A percentile compares a stretch with the other conserved stretches of the same genome.
Evolutionary conservation across 106 monocot genomes (phyloP).

Genomic region (Alisma plantagoaquatica): DNA sequence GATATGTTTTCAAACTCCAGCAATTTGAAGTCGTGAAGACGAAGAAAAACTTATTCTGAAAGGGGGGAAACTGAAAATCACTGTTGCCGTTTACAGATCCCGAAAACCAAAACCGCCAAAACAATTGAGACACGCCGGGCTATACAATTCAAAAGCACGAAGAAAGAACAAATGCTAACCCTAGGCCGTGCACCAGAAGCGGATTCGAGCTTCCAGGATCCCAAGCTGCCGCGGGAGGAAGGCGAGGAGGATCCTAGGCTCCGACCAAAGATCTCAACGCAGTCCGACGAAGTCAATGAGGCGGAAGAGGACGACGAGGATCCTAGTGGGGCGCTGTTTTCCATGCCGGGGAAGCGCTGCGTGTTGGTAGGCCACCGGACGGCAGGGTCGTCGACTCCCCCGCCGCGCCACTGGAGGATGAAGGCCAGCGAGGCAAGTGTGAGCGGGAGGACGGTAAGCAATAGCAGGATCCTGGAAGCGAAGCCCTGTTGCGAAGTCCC

Average conservation of each 20-base stretch:
- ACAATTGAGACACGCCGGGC: not conserved
- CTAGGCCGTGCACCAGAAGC: conserved; percentile 41
- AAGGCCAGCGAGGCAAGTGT: conserved; percentile 60
- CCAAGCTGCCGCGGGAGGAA: conserved; percentile 34
- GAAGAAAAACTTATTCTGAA: not conserved
- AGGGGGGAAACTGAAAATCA: not conserved
- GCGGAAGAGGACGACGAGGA: not conserved
- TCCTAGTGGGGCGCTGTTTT: conserved; percentile 13
- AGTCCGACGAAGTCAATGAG: conserved; percentile 31
- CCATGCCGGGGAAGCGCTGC: conserved; percentile 66
- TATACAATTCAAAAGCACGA: not conserved
- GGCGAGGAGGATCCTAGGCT: conserved; percentile 42
- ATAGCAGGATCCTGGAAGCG: conserved; percentile 44
- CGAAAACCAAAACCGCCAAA: not conserved
- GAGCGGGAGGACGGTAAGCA: conserved; percentile 60
- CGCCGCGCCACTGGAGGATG: conserved; percentile 89
- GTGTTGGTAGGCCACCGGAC: conserved; percentile 39
- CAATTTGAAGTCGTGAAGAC: not conserved
- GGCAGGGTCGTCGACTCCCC: conserved; percentile 51
- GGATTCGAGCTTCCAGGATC: conserved; percentile 46
- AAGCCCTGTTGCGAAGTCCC: conserved; percentile 16
- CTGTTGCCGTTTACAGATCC: not conserved
- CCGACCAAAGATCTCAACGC: conserved; percentile 39
- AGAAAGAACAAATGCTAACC: conserved; percentile 22
- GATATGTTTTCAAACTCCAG: not conserved